Conservation (phyloP, 1,284 basidiomycete genomes). For the Cryptococcus floricola region DNA sequence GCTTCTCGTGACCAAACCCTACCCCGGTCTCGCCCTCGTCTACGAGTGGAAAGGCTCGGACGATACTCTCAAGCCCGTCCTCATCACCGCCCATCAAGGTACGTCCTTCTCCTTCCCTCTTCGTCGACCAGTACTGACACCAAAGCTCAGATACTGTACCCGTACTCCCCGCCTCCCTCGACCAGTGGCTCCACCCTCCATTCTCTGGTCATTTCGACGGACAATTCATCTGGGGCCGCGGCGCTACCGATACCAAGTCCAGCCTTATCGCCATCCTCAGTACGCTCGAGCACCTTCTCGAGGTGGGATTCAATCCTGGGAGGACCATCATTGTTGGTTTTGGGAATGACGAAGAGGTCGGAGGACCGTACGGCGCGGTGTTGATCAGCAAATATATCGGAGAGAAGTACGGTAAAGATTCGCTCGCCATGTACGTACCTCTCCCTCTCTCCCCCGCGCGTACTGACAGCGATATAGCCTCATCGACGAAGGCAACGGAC, state of each 20-base stretch:
- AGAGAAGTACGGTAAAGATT: conserved; percentile 17
- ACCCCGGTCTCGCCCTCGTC: not conserved
- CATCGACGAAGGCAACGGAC: conserved; percentile 26
- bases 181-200: conserved; percentile 11
- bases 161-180: not conserved
- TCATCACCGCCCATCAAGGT: conserved; percentile 13
- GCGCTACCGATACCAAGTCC: conserved; percentile 14
- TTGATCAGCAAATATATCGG: conserved; percentile 12
- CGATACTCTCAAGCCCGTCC: conserved; percentile 2
- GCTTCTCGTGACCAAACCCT: conserved; percentile 8
- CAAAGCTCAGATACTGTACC: no score
- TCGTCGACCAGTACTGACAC: conserved; percentile 4
- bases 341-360: conserved; percentile 35
- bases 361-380: conserved; percentile 43
- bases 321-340: conserved; percentile 31
- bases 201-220: conserved; percentile 13
- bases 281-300: conserved; percentile 9
- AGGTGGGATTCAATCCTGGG: conserved; percentile 51
- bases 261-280: conserved; percentile 14
- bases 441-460: not conserved
- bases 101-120: no score
- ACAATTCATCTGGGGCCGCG: conserved; percentile 14
- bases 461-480: conserved; percentile 2
- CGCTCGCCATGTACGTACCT: no score
- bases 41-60: conserved; percentile 7